phyloP scores from a whole-genome alignment of 495 filamentous ascomycete genomes.

The Neurospora sp. region DNA sequence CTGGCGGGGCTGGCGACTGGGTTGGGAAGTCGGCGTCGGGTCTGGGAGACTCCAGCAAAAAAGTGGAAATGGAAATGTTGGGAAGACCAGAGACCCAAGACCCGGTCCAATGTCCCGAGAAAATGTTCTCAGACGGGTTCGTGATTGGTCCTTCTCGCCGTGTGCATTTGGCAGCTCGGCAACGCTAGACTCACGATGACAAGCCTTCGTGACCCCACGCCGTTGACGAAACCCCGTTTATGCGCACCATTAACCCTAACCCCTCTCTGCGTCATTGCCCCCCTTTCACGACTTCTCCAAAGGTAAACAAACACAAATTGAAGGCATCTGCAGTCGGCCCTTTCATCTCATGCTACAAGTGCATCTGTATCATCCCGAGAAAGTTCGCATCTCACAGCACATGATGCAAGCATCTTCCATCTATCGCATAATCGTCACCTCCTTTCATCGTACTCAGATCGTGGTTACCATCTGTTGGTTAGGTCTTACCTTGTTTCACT shows the following conservation, averaged over 20 bases:
- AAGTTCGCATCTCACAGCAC: background rate
- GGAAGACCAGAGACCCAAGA: background rate
- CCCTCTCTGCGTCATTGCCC: background rate
- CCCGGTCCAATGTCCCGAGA: conserved; percentile 11
- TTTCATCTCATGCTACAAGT: background rate
- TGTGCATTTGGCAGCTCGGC: conserved; percentile 11
- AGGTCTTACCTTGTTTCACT: background rate
- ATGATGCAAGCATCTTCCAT: background rate
- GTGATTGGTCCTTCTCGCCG: conserved; percentile 12
- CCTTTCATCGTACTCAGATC: background rate
- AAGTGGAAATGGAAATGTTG: background rate
- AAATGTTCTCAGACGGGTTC: conserved; percentile 15
- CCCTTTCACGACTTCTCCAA: background rate
- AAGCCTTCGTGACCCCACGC: background rate
- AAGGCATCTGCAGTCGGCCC: background rate
- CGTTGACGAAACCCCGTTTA: background rate
- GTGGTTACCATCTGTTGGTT: background rate
- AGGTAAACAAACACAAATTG: background rate
- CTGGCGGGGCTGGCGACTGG: background rate
- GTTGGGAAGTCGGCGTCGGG: background rate
- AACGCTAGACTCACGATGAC: conserved; percentile 7
- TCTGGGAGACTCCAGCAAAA: background rate
- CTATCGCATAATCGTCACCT: background rate
- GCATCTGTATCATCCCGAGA: background rate
- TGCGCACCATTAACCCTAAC: background rate